phyloP scores from a whole-genome alignment of 345 rosid genomes.

The Camelina hispida region DNA sequence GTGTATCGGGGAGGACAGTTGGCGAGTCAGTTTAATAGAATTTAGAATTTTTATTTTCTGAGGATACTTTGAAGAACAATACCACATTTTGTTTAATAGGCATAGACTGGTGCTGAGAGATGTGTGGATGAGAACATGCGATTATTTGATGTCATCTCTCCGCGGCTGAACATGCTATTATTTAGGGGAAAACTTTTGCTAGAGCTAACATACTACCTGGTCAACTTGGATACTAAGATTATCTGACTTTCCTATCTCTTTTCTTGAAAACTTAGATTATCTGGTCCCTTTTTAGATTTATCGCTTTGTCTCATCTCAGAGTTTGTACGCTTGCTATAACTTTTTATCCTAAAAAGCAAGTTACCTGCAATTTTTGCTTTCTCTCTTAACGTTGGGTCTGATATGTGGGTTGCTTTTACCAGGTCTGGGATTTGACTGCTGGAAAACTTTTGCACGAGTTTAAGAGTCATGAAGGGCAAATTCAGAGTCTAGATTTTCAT shows the following conservation, averaged over 20 bases:
- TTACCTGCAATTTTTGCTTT: slow-evolving; percentile 1
- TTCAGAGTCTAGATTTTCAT: slow-evolving; percentile 97
- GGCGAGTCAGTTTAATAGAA: neutral
- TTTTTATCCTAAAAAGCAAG: slow-evolving; percentile 10
- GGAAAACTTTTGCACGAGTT: slow-evolving; percentile 98
- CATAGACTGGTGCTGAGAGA: slow-evolving; percentile 18
- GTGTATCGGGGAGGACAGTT: slow-evolving; percentile 18
- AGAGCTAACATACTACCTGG: slow-evolving; percentile 2
- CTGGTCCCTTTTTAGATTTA: neutral
- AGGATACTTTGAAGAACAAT: slow-evolving; percentile 2
- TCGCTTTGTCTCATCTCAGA: slow-evolving; percentile 13
- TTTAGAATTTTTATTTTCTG: neutral
- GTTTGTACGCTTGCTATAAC: slow-evolving; percentile 12
- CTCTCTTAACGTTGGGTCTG: slow-evolving; percentile 13
- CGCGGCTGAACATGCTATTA: slow-evolving; percentile 1
- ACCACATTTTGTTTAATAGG: slow-evolving; percentile 5
- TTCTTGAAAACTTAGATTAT: too few species aligned
- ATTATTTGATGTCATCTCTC: neutral
- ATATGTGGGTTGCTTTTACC: slow-evolving; percentile 32
- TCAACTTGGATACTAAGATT: slow-evolving; percentile 24
- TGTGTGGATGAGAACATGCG: slow-evolving; percentile 22
- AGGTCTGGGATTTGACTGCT: slow-evolving; percentile 99
- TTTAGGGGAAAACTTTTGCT: slow-evolving; percentile 4
- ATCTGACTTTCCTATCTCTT: neutral
- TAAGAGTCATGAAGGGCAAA: slow-evolving; percentile 88